A percentile compares a stretch with the other conserved stretches of the same genome.
Evolutionary conservation across 257 asterid species (phyloP).

Genomic region (Solanum pennellii): DNA sequence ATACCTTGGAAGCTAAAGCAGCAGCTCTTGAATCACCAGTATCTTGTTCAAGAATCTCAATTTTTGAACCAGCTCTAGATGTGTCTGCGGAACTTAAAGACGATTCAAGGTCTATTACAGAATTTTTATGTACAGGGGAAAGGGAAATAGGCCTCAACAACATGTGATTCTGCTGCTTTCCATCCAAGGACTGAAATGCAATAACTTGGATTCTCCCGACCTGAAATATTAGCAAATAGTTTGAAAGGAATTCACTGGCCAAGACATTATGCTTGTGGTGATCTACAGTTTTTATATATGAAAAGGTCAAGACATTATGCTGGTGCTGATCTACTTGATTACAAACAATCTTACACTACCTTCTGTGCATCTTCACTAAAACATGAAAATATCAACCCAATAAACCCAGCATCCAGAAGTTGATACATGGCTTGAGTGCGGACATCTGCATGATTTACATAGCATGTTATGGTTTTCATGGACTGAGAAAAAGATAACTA

Average conservation of each 20-base stretch:
- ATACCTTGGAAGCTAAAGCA: conserved; percentile 49
- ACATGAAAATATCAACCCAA: conserved; percentile 96
- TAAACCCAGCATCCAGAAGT: conserved; percentile 94
- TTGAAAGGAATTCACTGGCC: background rate
- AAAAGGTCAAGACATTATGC: background rate
- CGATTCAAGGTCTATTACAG: conserved; percentile 58
- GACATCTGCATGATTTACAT: conserved; percentile 51
- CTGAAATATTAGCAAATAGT: conserved; percentile 24
- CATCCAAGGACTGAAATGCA: conserved; percentile 96
- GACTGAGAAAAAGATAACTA: background rate
- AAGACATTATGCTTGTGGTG: background rate
- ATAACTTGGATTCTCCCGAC: conserved; percentile 93
- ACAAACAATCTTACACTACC: conserved; percentile 26
- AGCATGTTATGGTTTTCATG: background rate
- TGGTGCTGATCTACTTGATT: background rate
- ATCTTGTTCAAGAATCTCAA: conserved; percentile 50
- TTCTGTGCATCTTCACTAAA: conserved; percentile 97
- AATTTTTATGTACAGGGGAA: conserved; percentile 36
- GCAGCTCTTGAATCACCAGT: conserved; percentile 58
- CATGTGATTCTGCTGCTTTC: conserved; percentile 73
- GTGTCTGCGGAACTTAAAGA: conserved; percentile 63
- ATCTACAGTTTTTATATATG: background rate
- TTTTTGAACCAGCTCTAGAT: conserved; percentile 25
- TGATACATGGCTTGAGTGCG: conserved; percentile 98
- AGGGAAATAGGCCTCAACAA: conserved; percentile 50